phyloP scores from a whole-genome alignment of 2,329 filamentous ascomycete genomes.

The Epichloe amarillans region DNA sequence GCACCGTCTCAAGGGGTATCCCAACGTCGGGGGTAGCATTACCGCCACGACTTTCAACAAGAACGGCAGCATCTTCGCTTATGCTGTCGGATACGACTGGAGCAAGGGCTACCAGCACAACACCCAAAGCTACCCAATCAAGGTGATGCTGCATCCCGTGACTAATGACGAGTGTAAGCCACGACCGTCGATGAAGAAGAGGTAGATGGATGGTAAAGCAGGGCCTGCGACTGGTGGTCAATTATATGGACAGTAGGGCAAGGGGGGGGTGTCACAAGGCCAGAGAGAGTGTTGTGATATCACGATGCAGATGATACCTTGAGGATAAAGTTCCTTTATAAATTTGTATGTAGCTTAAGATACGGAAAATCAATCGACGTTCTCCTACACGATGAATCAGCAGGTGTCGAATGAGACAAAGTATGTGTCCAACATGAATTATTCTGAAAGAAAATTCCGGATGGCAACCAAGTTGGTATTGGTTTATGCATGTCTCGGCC shows the following conservation, averaged over 20 bases:
- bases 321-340: not conserved
- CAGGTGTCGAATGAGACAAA: no score
- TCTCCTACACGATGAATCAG: not conserved
- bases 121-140: conserved; percentile 58
- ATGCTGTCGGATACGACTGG: conserved; percentile 95
- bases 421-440: no score
- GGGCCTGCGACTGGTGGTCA: not conserved
- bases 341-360: conserved; percentile 6
- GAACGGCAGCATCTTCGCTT: conserved; percentile 71
- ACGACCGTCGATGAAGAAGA: conserved; percentile 45
- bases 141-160: conserved; percentile 76
- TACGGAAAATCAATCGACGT: not conserved
- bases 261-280: not conserved
- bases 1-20: conserved; percentile 80
- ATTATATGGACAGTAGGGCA: not conserved
- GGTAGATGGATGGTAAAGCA: conserved; percentile 24
- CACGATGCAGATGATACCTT: not conserved
- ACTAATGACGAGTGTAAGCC: conserved; percentile 49
- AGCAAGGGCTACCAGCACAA: conserved; percentile 88
- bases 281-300: not conserved
- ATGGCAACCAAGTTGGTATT: not conserved
- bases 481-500: not conserved
- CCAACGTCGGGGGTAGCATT: conserved; percentile 73
- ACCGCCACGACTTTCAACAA: conserved; percentile 84
- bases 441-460: no score